phyloP scores from a whole-genome alignment of 306 rosid genomes.

The Rosa rugosa region DNA sequence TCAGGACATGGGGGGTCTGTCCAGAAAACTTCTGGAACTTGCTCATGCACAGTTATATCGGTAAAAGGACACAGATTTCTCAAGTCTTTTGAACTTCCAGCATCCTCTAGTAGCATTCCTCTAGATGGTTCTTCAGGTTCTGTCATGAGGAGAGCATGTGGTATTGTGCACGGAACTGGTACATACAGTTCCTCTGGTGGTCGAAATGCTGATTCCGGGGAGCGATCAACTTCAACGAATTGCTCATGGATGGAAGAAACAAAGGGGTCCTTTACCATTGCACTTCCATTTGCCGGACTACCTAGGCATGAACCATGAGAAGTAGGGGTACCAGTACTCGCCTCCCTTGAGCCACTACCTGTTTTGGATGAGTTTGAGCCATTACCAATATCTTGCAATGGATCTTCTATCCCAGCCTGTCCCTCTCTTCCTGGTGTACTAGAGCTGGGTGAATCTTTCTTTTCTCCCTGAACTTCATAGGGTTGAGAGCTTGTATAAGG shows the following conservation, averaged over 20 bases:
- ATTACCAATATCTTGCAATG: constrained; percentile 30
- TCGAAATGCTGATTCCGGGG: constrained; percentile 48
- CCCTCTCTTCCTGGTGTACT: constrained; percentile 42
- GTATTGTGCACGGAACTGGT: constrained; percentile 31
- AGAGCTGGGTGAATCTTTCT: constrained; percentile 39
- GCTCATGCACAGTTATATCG: constrained; percentile 65
- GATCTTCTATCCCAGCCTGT: constrained; percentile 41
- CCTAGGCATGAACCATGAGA: constrained; percentile 78
- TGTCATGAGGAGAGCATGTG: constrained; percentile 29
- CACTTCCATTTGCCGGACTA: constrained; percentile 57
- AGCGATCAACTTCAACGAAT: constrained; percentile 36
- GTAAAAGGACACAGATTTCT: constrained; percentile 74
- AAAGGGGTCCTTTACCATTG: constrained; percentile 37
- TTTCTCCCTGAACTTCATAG: constrained; percentile 39
- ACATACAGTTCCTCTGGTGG: constrained; percentile 27
- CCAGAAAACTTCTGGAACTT: constrained; percentile 52
- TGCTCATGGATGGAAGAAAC: constrained; percentile 43
- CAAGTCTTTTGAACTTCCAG: constrained; percentile 78
- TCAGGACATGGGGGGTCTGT: constrained; percentile 41
- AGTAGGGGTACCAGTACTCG: constrained; percentile 63
- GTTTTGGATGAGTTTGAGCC: constrained; percentile 43
- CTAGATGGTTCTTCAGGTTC: constrained; percentile 67
- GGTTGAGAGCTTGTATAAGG: constrained; percentile 40
- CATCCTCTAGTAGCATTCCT: constrained; percentile 64
- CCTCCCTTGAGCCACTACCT: constrained; percentile 70